Base-by-base conservation (phyloP, 768 basidiomycete genomes). In the Pilatotrama ljubarskyi region DNA sequence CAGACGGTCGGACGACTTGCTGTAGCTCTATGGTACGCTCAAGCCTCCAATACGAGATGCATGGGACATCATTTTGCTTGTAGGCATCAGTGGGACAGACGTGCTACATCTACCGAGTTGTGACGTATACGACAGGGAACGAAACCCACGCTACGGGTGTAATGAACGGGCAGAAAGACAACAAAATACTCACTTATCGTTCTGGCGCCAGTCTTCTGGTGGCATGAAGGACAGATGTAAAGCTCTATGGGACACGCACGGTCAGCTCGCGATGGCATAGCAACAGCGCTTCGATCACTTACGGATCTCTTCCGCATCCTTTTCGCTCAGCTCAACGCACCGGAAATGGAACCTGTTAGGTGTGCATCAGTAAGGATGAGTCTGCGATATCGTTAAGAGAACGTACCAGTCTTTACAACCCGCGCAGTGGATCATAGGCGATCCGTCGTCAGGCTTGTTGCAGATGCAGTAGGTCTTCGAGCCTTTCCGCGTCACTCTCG, bases 251-350 rank as follows among this genome's bases (percentile, higher is more conserved):
- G 25, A 32, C 11, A 32, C 6, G 40, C 7, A 41, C 46, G 43
- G 38, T 64, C 18, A 60, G 58, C 18, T 6, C 29, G 61, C 24
- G 1, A 49, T 6, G 32, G 51, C 10, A 17, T 24, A 58, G 49
- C 49, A 58, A 59, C 49, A 51, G 15, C 46, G 29, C 14, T 38
- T 20, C 18, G 56, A 58, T 13, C 20, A 83, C 90, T 78, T 72
- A 91, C 90, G 83, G 72, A 94, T 88, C 70, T 90, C 87, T 68
- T 86, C 86, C 9, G 91, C 91, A 64, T 86, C 80, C 51, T 79
- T 74, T 64, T 84, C 82, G 58, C 72, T 78, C 48, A 93, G 71
- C 59, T 82, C 75, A 10, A 93, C 79, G 73, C 92, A 94, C n/a
- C 75, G 73, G 66, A 93, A 93, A 72, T 94, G 92, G 73, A 85